These are phyloP conservation scores for Aphanoascus verrucosus DNA, from an alignment of 2,329 filamentous ascomycete genomes.

Conservation along the genomic window DNA sequence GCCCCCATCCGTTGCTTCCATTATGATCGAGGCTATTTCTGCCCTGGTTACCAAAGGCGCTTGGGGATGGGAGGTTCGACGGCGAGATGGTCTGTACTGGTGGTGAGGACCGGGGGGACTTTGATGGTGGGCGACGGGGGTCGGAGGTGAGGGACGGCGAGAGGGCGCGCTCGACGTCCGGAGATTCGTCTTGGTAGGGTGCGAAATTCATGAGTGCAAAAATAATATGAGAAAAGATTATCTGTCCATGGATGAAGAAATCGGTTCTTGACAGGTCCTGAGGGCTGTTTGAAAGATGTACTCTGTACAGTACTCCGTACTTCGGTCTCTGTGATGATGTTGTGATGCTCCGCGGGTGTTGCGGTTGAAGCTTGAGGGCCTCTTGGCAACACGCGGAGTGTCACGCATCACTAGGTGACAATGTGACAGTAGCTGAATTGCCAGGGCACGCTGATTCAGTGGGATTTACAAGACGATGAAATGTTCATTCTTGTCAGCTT, in stretches of 20 bases:
- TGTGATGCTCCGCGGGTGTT: neutral
- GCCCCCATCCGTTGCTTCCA: slow-evolving; percentile 22
- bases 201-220: slow-evolving; percentile 69
- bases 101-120: slow-evolving; percentile 45
- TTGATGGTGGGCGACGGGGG: slow-evolving; percentile 38
- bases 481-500: slow-evolving; percentile 42
- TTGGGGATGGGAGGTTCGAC: slow-evolving; percentile 31
- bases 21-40: slow-evolving; percentile 24
- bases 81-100: slow-evolving; percentile 34
- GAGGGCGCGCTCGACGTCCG: slow-evolving; percentile 69
- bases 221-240: neutral
- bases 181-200: slow-evolving; percentile 86
- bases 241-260: neutral
- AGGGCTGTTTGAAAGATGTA: neutral
- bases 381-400: neutral
- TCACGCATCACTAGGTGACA: too few species aligned
- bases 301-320: neutral
- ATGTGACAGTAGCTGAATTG: too few species aligned
- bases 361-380: neutral
- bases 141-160: slow-evolving; percentile 66
- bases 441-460: too few species aligned
- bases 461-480: slow-evolving; percentile 10
- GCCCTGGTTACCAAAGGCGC: slow-evolving; percentile 28
- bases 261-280: neutral
- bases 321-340: neutral